Base-by-base conservation (phyloP, 164 flowering plant genomes). In the Sedum album region DNA sequence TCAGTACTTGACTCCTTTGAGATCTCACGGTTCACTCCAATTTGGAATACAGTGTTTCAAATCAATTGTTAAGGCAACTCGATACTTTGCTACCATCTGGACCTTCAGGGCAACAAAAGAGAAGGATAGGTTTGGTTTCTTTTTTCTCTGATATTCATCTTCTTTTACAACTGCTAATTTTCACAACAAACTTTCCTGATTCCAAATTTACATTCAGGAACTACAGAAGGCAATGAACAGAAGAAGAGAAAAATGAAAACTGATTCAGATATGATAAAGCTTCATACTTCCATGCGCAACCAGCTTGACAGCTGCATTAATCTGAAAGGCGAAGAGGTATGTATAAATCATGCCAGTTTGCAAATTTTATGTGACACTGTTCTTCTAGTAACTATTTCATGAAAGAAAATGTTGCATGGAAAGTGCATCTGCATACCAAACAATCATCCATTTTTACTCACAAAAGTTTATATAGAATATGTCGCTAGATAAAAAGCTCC, bases 281-380 rank as follows among this genome's bases (percentile, higher is more conserved):
- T 76, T 63, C 79, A 94, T 70, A 78, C 93, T 73, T 74, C 90
- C 53, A 64, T 86, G 76, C 80, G 93, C 75, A 87, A 64, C 79
- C 93, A 84, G 69, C 88, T 87, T 41, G 98, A 93, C 48, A 67
- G 74, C 63, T 81, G 77, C 73, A 87, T 86, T 75, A 82, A 79
- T 79, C 82, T 90, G 60, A 90, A 88, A 82, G 96, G 96, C 68
- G 96, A 93, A 79, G 97, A 93, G 85, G 98, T 91, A 76, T 33
- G 70, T 66, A 13, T 68, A 38, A 66, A 31, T 53, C 41, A 60
- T 62, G 36, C 30, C 8, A 25, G 15, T 66, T 41, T 65, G 26
- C 21, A 31, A 25, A 36, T 25, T 61, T 53, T 18, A 60, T 60
- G 26, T 25, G n/a, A 21, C 38, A 60, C 35, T 39, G 51, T 21